Evolutionary conservation across 2,329 filamentous ascomycete genomes (phyloP).

Genomic region (Chaetomium sp.): DNA sequence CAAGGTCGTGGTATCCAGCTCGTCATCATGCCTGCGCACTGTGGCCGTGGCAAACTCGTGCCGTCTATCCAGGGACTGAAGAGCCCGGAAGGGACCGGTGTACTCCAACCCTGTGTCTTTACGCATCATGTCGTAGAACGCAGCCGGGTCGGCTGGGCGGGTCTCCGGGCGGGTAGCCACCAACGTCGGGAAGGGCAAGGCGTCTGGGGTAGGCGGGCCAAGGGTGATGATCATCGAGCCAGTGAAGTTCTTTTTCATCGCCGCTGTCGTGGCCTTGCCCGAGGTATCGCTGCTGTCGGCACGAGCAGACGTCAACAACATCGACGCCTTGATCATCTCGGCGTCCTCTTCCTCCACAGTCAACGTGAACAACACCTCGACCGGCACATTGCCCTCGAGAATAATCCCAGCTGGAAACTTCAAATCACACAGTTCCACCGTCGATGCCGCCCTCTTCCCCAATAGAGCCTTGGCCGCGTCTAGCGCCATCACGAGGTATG

Average conservation of each 20-base stretch:
- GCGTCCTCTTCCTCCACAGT: slow-evolving; percentile 17
- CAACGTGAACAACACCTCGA: slow-evolving; percentile 35
- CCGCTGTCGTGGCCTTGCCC: not conserved
- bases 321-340: slow-evolving; percentile 26
- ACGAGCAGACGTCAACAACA: slow-evolving; percentile 31
- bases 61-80: slow-evolving; percentile 31
- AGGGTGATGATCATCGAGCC: slow-evolving; percentile 29
- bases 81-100: slow-evolving; percentile 33
- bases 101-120: slow-evolving; percentile 32
- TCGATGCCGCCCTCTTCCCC: slow-evolving; percentile 20
- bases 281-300: slow-evolving; percentile 24
- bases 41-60: slow-evolving; percentile 31
- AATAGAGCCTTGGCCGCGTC: slow-evolving; percentile 34
- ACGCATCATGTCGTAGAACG: slow-evolving; percentile 38
- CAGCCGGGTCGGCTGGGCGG: slow-evolving; percentile 25
- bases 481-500: slow-evolving; percentile 41
- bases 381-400: slow-evolving; percentile 27
- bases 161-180: slow-evolving; percentile 27
- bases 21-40: slow-evolving; percentile 27
- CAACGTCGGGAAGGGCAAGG: slow-evolving; percentile 30
- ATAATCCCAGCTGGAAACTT: slow-evolving; percentile 30
- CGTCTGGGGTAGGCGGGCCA: slow-evolving; percentile 22
- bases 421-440: slow-evolving; percentile 30
- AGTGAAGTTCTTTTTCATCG: slow-evolving; percentile 34
- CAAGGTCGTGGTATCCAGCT: slow-evolving; percentile 32